These are phyloP conservation scores for Lichenothelia convexa DNA, from an alignment of 495 filamentous ascomycete genomes.

Conservation along the genomic window DNA sequence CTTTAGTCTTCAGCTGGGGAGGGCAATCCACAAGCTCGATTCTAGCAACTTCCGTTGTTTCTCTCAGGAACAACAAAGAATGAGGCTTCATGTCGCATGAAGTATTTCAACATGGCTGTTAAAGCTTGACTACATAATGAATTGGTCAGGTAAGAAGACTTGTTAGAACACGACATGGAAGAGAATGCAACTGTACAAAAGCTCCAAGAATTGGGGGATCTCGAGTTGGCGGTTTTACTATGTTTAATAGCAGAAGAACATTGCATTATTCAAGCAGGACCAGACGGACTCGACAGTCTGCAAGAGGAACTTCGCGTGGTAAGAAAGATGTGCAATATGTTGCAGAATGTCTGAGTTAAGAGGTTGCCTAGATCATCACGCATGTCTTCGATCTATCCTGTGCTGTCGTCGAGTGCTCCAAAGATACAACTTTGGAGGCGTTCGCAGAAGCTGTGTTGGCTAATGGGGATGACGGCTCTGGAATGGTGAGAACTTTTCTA, in stretches of 20 bases:
- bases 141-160: no score
- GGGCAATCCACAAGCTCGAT: no score
- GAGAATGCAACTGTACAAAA: constrained; percentile 42
- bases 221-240: constrained; percentile 72
- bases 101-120: no score
- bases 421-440: constrained; percentile 57
- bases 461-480: constrained; percentile 10
- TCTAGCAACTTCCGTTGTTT: no score
- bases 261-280: constrained; percentile 65
- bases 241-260: constrained; percentile 66
- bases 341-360: background rate
- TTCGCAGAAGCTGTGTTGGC: constrained; percentile 54
- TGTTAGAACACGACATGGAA: no score
- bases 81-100: no score
- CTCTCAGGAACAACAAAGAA: no score
- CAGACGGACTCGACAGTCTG: constrained; percentile 40
- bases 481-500: no score
- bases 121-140: no score
- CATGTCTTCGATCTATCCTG: constrained; percentile 53
- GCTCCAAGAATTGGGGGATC: constrained; percentile 60
- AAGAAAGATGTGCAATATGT: constrained; percentile 3
- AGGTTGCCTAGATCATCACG: constrained; percentile 35
- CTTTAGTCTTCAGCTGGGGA: no score
- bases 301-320: constrained; percentile 57
- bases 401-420: constrained; percentile 50